Percentiles rank a stretch among this genome's conserved stretches.
Conservation (phyloP, 116 monocot species). For the Dioscorea cayenensis region DNA sequence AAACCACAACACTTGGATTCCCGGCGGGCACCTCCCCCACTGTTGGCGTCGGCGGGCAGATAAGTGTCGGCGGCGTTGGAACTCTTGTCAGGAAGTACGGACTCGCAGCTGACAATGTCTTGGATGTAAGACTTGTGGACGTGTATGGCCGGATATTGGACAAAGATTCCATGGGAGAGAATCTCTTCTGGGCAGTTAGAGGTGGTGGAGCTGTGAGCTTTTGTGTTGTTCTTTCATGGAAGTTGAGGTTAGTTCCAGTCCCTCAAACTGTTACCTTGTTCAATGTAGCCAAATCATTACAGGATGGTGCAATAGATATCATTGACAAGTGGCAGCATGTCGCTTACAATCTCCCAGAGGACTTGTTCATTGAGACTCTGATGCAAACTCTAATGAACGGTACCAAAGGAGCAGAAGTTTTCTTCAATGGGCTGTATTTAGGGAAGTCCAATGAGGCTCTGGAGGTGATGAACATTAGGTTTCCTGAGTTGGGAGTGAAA, state of each 20-base stretch:
- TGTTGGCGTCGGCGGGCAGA: neutral
- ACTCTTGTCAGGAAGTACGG: neutral
- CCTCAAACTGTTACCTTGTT: too few relatives aligned
- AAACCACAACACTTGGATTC: neutral
- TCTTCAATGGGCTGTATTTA: neutral
- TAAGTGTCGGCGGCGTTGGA: neutral
- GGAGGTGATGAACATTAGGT: neutral
- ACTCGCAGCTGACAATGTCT: neutral
- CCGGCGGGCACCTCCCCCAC: neutral
- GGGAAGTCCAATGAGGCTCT: neutral
- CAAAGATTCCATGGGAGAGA: neutral
- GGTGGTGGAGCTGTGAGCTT: neutral
- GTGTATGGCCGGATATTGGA: neutral
- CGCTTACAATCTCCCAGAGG: too few relatives aligned
- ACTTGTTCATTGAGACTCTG: too few relatives aligned
- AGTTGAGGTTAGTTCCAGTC: neutral
- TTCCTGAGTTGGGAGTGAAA: conserved; percentile 3
- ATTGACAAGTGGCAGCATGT: too few relatives aligned
- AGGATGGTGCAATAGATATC: too few relatives aligned
- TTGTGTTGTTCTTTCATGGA: neutral
- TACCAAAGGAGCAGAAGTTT: too few relatives aligned
- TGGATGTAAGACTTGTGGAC: neutral
- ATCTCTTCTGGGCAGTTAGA: neutral
- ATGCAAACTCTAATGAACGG: too few relatives aligned
- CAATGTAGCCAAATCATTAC: too few relatives aligned